These are phyloP conservation scores for Nannizziopsis arthrosporioides DNA, from an alignment of 2,329 filamentous ascomycete species.

Conservation along the genomic window DNA sequence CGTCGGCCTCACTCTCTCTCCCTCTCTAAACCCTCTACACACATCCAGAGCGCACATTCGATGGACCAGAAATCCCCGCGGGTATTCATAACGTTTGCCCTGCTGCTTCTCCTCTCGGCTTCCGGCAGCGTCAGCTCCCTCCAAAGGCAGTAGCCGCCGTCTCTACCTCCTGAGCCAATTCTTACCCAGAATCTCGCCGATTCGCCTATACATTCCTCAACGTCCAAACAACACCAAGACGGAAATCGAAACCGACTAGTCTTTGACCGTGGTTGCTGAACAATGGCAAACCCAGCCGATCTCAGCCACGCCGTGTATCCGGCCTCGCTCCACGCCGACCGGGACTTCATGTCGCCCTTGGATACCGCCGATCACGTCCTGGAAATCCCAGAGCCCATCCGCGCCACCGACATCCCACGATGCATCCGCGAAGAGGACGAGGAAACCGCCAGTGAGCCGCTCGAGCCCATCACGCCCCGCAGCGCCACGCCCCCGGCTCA, in stretches of 20 bases:
- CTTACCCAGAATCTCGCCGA: no score
- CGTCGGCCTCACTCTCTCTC: background rate
- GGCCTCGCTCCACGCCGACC: slow-evolving; percentile 2
- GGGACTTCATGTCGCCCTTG: background rate
- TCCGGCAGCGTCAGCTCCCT: slow-evolving; percentile 31
- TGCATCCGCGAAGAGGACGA: slow-evolving; percentile 16
- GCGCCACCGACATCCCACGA: slow-evolving; percentile 13
- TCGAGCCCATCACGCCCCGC: slow-evolving; percentile 18
- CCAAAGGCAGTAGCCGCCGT: slow-evolving; percentile 14
- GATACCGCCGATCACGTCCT: slow-evolving; percentile 6
- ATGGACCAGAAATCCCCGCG: slow-evolving; percentile 14
- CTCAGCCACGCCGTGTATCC: slow-evolving; percentile 8
- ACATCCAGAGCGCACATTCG: no score
- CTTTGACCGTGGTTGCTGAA: background rate
- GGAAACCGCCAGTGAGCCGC: slow-evolving; percentile 17
- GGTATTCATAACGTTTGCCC: slow-evolving; percentile 36
- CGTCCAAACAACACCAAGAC: no score
- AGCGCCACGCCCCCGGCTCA: slow-evolving; percentile 13
- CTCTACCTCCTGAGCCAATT: background rate
- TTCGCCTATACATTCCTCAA: no score
- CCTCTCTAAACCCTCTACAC: background rate
- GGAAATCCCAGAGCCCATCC: slow-evolving; percentile 10
- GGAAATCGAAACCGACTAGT: background rate
- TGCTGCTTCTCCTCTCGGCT: slow-evolving; percentile 42
- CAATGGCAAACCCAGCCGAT: slow-evolving; percentile 9